These are phyloP conservation scores for Solanum hybrid DNA, from an alignment of 305 asterid species.

Conservation along the genomic window DNA sequence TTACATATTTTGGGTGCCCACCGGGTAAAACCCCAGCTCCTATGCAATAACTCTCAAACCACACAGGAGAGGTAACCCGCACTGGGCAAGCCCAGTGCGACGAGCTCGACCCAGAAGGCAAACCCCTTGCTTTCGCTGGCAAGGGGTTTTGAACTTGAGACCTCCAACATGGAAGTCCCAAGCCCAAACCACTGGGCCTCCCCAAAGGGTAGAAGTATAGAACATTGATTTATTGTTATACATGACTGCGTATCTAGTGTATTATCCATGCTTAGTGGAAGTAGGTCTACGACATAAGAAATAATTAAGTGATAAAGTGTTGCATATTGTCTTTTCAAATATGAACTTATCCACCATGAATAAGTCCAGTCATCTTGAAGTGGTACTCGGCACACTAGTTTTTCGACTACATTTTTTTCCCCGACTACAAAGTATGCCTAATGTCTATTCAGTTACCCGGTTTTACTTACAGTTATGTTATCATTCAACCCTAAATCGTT, in stretches of 20 bases:
- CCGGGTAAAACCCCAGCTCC: not conserved
- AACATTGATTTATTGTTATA: not conserved
- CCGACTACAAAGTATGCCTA: not conserved
- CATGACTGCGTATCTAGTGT: not conserved
- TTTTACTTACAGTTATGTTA: not conserved
- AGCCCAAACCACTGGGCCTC: not conserved
- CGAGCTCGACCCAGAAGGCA: not conserved
- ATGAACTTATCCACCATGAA: not conserved
- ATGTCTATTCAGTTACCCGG: not conserved
- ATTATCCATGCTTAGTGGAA: not conserved
- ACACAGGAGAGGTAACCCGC: not conserved
- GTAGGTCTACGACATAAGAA: not conserved
- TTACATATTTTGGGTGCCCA: not conserved
- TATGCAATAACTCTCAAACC: not conserved
- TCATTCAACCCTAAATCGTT: not conserved
- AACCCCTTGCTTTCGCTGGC: not conserved
- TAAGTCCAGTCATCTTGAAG: not conserved
- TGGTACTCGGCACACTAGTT: not conserved
- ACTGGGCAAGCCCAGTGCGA: not conserved
- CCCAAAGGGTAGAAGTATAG: not conserved
- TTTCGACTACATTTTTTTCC: not conserved
- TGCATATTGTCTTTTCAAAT: not conserved
- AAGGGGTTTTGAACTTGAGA: not conserved
- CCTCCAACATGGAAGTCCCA: not conserved
- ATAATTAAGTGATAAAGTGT: not conserved